Conservation (phyloP, 2,329 filamentous ascomycete genomes). For the Trichoderma sp. region DNA sequence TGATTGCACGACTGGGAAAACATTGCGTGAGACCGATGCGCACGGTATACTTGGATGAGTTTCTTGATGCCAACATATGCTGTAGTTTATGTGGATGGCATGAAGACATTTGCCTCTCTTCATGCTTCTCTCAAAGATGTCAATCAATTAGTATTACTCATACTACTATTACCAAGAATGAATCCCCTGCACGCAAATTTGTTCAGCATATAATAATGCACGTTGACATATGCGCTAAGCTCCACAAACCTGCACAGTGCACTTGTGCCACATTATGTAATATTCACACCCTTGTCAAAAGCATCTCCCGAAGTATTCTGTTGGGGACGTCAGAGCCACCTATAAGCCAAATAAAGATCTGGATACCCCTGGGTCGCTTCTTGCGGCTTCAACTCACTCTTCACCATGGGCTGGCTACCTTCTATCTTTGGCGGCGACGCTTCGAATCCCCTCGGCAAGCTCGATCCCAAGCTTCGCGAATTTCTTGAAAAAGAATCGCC, state of each 20-base stretch:
- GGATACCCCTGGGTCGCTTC: conserved; percentile 9
- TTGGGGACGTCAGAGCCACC: conserved; percentile 17
- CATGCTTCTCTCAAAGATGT: neutral
- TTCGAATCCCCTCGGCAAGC: conserved; percentile 60
- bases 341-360: neutral
- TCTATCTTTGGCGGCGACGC: conserved; percentile 49
- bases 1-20: neutral
- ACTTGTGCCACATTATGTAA: conserved; percentile 4
- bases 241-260: conserved; percentile 14
- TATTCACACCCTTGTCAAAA: conserved; percentile 19
- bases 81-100: neutral
- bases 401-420: conserved; percentile 56
- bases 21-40: neutral
- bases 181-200: neutral
- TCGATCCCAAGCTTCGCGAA: conserved; percentile 79
- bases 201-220: conserved; percentile 9
- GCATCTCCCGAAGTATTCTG: conserved; percentile 15
- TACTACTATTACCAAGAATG: too few relatives aligned
- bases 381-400: conserved; percentile 9
- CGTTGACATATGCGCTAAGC: neutral
- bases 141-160: neutral
- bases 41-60: neutral
- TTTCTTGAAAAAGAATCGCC: conserved; percentile 82
- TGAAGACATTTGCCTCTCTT: neutral
- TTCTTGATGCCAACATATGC: neutral